Base-by-base conservation (phyloP, 352 stramenopile genomes). In the Globisporangium lucens region DNA sequence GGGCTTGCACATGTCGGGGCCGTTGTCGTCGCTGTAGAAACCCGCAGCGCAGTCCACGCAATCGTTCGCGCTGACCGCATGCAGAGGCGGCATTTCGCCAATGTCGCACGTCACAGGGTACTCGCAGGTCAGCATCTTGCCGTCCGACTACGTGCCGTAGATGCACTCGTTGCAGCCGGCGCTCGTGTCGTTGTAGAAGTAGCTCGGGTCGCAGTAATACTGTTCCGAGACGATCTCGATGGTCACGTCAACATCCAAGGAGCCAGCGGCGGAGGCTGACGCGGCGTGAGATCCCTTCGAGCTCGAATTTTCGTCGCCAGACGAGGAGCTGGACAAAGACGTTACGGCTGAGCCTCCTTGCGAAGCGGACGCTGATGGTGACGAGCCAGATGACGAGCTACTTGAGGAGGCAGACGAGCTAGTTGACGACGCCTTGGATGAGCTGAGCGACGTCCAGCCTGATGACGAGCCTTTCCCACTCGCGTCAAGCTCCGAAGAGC, bases 81-180 rank as follows among this genome's bases (percentile, higher is more conserved):
- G 76, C 22, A 83, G 66, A 49, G 41, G 43, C 15, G 74, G 73
- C 73, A 79, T 78, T 27, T 36, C 10, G 38, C 76, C 73, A 2
- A 65, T 2, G 29, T 29, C 51, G 47, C 76, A 83, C 22, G 58
- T 56, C 24, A 83, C 76, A 0, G 76, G 76, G 59, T 80, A 80
- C 61, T 68, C 66, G 60, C 76, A 83, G 47, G 7, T 72, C 36
- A 60, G 66, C 76, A 83, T 83, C 47, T 74, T 73, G 63, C 76
- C 76, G 56, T 76, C 73, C 36, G 76, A 83, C 74, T 73, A 83
- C 47, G 74, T 83, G 65, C 76, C 76, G 64, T 79, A 83, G 53
- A 71, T 53, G 58, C 76, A 83, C 55, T 83, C 76, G 27, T 63
- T 66, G 46, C 76, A 83, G 8, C 27, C 64, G 4, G 49, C 29